Evolutionary conservation across 768 basidiomycete species (phyloP).

Genomic region (Coprinopsis marcescibilis): DNA sequence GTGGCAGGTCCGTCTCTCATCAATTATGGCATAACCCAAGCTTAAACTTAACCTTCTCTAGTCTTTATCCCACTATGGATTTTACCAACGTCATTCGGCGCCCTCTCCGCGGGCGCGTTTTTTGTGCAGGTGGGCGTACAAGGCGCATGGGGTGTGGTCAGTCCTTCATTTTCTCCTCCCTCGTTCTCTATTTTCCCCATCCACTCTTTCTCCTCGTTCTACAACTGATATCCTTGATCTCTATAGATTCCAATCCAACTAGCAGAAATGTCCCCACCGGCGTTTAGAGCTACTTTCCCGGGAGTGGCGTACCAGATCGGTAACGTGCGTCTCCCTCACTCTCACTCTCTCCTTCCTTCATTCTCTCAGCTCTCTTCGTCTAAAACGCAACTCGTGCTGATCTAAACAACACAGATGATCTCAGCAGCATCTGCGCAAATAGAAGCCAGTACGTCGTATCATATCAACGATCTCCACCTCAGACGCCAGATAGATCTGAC

Average conservation of each 20-base stretch:
- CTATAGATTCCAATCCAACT: conserved; percentile 65
- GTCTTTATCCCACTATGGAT: conserved; percentile 79
- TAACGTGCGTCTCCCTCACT: conserved; percentile 37
- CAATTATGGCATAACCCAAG: background rate
- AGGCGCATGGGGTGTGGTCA: conserved; percentile 84
- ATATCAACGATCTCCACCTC: too few species aligned
- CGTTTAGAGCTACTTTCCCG: conserved; percentile 84
- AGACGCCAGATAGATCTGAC: background rate
- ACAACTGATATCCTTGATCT: background rate
- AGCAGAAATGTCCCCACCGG: conserved; percentile 80
- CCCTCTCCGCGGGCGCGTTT: conserved; percentile 79
- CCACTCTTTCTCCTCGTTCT: too few species aligned
- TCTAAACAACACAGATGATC: too few species aligned
- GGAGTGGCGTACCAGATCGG: conserved; percentile 84
- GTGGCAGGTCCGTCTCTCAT: conserved; percentile 46
- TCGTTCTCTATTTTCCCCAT: conserved; percentile 32
- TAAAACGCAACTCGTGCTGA: too few species aligned
- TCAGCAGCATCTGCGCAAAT: conserved; percentile 75
- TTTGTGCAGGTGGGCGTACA: conserved; percentile 86
- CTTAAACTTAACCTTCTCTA: conserved; percentile 9
- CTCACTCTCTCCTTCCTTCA: background rate
- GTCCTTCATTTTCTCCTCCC: conserved; percentile 40
- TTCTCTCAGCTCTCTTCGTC: background rate
- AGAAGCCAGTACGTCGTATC: conserved; percentile 59
- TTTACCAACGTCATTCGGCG: conserved; percentile 60